Percentiles rank a stretch among this genome's conserved stretches.
Conservation (phyloP, 2,329 filamentous ascomycete species). For the Arthrobotrys conoides region DNA sequence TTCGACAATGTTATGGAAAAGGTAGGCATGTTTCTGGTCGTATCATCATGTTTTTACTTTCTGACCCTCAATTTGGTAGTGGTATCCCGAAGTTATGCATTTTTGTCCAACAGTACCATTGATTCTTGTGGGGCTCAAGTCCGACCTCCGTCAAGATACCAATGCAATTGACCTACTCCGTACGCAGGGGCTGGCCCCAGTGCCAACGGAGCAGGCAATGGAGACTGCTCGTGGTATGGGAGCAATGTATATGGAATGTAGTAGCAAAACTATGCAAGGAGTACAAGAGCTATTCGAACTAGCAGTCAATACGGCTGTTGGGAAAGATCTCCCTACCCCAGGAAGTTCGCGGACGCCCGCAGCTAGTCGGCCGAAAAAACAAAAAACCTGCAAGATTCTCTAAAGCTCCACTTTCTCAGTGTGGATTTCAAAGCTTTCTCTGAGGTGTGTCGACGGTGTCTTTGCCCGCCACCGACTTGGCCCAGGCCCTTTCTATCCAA, state of each 20-base stretch:
- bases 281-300: constrained; percentile 96
- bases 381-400: constrained; percentile 47
- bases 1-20: constrained; percentile 99
- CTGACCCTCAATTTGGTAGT: constrained; percentile 72
- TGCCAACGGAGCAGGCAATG: constrained; percentile 90
- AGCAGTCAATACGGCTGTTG: constrained; percentile 90
- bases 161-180: constrained; percentile 99
- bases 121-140: constrained; percentile 95
- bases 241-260: constrained; percentile 97
- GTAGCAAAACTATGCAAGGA: constrained; percentile 95
- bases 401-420: constrained; percentile 19
- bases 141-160: constrained; percentile 93
- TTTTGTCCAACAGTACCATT: constrained; percentile 98
- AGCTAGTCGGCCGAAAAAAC: constrained; percentile 34
- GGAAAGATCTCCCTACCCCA: constrained; percentile 73
- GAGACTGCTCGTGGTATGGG: constrained; percentile 93
- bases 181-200: constrained; percentile 94
- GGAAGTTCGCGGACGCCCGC: constrained; percentile 14
- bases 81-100: constrained; percentile 98
- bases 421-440: constrained; percentile 1
- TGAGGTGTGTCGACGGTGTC: constrained; percentile 3
- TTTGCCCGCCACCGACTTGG: not conserved
- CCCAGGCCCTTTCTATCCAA: not conserved
- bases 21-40: constrained; percentile 72
- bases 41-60: constrained; percentile 1